phyloP scores from a whole-genome alignment of 1,284 basidiomycete species.

The Tremellales sp. region DNA sequence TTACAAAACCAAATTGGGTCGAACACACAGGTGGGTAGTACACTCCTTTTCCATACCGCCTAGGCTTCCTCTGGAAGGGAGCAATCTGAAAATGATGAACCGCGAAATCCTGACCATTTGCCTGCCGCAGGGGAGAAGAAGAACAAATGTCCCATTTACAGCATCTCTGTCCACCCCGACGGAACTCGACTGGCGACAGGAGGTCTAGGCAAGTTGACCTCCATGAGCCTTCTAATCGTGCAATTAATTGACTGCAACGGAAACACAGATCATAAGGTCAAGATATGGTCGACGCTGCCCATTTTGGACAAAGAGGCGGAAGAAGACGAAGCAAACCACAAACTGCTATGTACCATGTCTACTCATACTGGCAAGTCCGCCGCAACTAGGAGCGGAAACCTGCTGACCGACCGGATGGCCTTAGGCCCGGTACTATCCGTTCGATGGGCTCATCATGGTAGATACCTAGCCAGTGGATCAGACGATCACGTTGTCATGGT shows the following conservation, averaged over 20 bases:
- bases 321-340: conserved; percentile 70
- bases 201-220: conserved; percentile 57
- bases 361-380: conserved; percentile 70
- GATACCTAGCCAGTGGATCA: conserved; percentile 92
- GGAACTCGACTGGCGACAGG: conserved; percentile 93
- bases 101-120: conserved; percentile 3
- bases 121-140: conserved; percentile 49
- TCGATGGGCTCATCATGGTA: conserved; percentile 92
- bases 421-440: conserved; percentile 81
- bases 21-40: conserved; percentile 38
- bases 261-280: conserved; percentile 75
- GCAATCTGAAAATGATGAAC: not conserved
- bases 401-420: not conserved
- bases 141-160: conserved; percentile 84
- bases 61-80: not conserved
- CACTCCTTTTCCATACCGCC: not conserved
- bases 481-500: conserved; percentile 95
- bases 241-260: not conserved
- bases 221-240: not conserved
- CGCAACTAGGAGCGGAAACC: not conserved
- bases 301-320: conserved; percentile 75
- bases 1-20: conserved; percentile 49
- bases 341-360: conserved; percentile 82
- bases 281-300: conserved; percentile 94
- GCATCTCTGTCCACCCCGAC: conserved; percentile 90